Percentiles rank a stretch among this genome's conserved stretches.
These are phyloP conservation scores for Nevesoporus exiguus DNA, from an alignment of 768 basidiomycete species.

Conservation along the genomic window DNA sequence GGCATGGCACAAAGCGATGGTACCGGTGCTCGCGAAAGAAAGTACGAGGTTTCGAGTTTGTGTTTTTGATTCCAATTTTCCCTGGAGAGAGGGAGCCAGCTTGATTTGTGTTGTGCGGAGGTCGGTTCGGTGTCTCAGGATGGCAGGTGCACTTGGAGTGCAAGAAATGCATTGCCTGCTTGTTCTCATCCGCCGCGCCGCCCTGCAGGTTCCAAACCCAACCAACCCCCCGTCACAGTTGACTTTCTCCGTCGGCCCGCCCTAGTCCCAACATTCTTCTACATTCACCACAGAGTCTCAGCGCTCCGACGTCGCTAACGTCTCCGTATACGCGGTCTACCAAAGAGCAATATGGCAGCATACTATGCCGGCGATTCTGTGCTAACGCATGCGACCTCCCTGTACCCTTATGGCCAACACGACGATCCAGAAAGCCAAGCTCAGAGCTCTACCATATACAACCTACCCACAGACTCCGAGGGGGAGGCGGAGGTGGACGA, in stretches of 20 bases:
- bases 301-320: slow-evolving; percentile 5
- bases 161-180: slow-evolving; percentile 7
- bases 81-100: too few species aligned
- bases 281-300: background rate
- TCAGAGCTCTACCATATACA: slow-evolving; percentile 28
- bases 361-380: slow-evolving; percentile 29
- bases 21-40: background rate
- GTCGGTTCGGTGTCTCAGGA: slow-evolving; percentile 16
- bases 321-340: slow-evolving; percentile 9
- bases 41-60: background rate
- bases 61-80: background rate
- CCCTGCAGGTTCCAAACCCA: slow-evolving; percentile 20
- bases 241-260: slow-evolving; percentile 3
- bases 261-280: slow-evolving; percentile 1
- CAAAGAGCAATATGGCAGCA: slow-evolving; percentile 28
- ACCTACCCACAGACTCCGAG: slow-evolving; percentile 34
- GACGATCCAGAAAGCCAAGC: slow-evolving; percentile 25
- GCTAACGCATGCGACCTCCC: slow-evolving; percentile 31
- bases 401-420: slow-evolving; percentile 30
- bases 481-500: slow-evolving; percentile 34
- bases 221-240: slow-evolving; percentile 14
- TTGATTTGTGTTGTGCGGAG: background rate
- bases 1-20: background rate
- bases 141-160: slow-evolving; percentile 17
- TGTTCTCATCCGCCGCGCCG: slow-evolving; percentile 28